These are phyloP conservation scores for Nicotiana sylvestris DNA, from an alignment of 257 asterid genomes.

Conservation along the genomic window DNA sequence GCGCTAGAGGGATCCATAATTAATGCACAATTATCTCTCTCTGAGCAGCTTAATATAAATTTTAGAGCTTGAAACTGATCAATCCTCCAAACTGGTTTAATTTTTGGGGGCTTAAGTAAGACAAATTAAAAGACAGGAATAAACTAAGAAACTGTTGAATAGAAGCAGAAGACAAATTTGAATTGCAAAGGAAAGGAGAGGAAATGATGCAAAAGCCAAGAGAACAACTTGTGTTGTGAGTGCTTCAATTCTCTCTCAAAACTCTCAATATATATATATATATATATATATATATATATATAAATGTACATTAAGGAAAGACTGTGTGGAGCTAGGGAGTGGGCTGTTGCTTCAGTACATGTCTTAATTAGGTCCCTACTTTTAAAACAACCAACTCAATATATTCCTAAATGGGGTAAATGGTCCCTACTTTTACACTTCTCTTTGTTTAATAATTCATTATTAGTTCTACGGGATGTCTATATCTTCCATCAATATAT, in stretches of 20 bases:
- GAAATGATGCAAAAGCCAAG: neutral
- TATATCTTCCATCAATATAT: too few species aligned
- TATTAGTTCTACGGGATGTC: too few species aligned
- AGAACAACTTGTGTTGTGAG: neutral
- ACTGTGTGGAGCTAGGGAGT: neutral
- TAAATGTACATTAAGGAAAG: slow-evolving; percentile 20
- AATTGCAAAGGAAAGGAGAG: neutral
- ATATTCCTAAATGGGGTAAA: too few species aligned
- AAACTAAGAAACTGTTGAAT: neutral
- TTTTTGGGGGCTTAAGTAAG: neutral
- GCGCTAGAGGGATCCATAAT: slow-evolving; percentile 61
- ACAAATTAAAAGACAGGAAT: neutral
- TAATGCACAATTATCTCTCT: slow-evolving; percentile 23
- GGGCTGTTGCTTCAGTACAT: neutral
- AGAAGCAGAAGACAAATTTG: neutral
- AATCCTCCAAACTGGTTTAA: neutral
- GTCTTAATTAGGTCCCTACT: neutral
- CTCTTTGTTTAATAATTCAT: too few species aligned
- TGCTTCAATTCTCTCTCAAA: neutral
- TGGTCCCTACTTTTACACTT: too few species aligned
- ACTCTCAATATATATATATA: neutral
- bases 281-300: neutral
- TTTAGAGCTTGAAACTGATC: neutral
- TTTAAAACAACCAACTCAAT: too few species aligned
- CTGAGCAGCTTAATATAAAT: neutral